Evolutionary conservation across 2,329 filamentous ascomycete genomes (phyloP).

Genomic region (Parafenestella ontariensis): DNA sequence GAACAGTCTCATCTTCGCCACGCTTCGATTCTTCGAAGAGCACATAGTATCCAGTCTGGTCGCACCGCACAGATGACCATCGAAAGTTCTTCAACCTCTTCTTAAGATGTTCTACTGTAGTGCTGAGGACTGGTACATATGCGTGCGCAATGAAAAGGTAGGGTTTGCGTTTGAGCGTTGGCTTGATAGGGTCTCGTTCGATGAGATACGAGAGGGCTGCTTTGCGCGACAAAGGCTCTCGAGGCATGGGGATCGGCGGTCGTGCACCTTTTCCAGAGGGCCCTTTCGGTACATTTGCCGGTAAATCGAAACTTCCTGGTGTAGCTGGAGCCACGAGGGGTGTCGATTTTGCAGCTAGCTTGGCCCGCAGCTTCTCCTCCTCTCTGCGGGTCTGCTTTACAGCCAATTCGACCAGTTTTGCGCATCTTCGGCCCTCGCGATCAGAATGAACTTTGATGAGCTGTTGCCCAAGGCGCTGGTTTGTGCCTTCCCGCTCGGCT

Average conservation of each 20-base stretch:
- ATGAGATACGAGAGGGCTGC: constrained; percentile 57
- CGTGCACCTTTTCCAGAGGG: constrained; percentile 66
- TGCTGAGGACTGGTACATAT: constrained; percentile 84
- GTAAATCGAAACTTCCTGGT: constrained; percentile 61
- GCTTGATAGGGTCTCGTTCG: constrained; percentile 71
- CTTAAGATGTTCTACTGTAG: constrained; percentile 88
- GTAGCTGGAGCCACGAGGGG: constrained; percentile 29
- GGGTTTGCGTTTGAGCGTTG: constrained; percentile 77
- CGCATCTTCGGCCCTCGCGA: constrained; percentile 83
- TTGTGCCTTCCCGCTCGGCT: constrained; percentile 78
- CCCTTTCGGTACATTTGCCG: constrained; percentile 85
- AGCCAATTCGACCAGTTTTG: constrained; percentile 76
- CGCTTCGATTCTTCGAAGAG: constrained; percentile 81
- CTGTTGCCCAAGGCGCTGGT: constrained; percentile 78
- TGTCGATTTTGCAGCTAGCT: constrained; percentile 36
- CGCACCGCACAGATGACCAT: constrained; percentile 82
- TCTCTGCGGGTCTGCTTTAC: constrained; percentile 73
- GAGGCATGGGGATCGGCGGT: constrained; percentile 46
- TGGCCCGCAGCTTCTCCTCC: constrained; percentile 55
- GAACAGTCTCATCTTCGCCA: constrained; percentile 80
- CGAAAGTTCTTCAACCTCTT: constrained; percentile 84
- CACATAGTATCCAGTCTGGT: constrained; percentile 88
- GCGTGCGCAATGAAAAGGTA: constrained; percentile 90
- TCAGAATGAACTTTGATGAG: constrained; percentile 86
- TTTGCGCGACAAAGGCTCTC: constrained; percentile 54